Evolutionary conservation across 2,329 filamentous ascomycete species (phyloP).

Genomic region (Stachybotrys elegans): DNA sequence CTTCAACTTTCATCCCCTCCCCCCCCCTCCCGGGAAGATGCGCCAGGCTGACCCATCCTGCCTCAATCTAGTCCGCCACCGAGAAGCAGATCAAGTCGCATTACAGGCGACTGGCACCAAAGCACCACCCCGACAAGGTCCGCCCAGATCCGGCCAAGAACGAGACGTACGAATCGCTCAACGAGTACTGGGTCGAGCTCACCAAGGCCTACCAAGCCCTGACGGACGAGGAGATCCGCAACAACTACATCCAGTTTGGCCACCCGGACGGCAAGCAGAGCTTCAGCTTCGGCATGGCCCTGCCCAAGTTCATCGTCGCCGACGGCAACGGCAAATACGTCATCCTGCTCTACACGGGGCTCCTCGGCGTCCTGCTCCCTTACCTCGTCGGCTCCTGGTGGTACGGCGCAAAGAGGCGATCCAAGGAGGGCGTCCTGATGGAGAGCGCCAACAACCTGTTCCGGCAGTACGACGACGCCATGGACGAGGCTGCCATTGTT

Average conservation of each 20-base stretch:
- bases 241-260: constrained; percentile 94
- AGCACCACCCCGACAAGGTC: constrained; percentile 90
- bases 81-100: constrained; percentile 91
- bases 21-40: background rate
- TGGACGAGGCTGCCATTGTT: constrained; percentile 75
- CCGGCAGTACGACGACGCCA: constrained; percentile 82
- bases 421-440: constrained; percentile 88
- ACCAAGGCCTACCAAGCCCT: constrained; percentile 98
- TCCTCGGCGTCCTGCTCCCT: constrained; percentile 85
- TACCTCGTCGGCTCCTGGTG: constrained; percentile 97
- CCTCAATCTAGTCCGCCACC: constrained; percentile 60
- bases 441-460: constrained; percentile 94
- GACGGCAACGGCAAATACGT: constrained; percentile 96
- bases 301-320: constrained; percentile 87
- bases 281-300: constrained; percentile 93
- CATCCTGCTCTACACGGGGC: constrained; percentile 77
- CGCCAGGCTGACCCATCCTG: constrained; percentile 8
- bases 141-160: constrained; percentile 81
- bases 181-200: constrained; percentile 86
- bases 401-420: constrained; percentile 92
- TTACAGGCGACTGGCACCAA: constrained; percentile 81
- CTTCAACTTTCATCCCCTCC: background rate
- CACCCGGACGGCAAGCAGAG: constrained; percentile 98
- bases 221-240: constrained; percentile 93
- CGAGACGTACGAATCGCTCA: constrained; percentile 79